Percentiles rank a stretch among this genome's conserved stretches.
Conservation (phyloP, 2,329 filamentous ascomycete genomes). For the Exserohilum turcica region DNA sequence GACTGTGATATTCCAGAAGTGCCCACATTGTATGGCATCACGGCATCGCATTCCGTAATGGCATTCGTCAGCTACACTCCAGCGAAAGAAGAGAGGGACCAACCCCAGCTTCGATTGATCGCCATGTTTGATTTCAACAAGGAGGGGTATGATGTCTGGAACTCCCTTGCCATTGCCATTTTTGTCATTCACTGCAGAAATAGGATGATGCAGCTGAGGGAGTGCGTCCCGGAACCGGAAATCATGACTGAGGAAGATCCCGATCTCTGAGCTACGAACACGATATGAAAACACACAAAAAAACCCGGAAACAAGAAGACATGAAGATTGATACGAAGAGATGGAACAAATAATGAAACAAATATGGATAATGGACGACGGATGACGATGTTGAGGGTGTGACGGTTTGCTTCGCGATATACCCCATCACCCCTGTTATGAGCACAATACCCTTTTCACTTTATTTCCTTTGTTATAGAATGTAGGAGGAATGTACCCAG, state of each 20-base stretch:
- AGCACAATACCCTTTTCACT: constrained; percentile 15
- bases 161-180: constrained; percentile 62
- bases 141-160: constrained; percentile 64
- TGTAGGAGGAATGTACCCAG: not conserved
- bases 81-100: constrained; percentile 32
- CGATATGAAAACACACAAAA: not conserved
- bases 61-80: constrained; percentile 58
- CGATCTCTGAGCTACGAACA: constrained; percentile 30
- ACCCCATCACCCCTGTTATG: constrained; percentile 28
- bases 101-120: constrained; percentile 49
- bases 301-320: not conserved
- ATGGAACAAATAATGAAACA: not conserved
- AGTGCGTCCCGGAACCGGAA: constrained; percentile 36
- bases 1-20: constrained; percentile 22
- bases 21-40: constrained; percentile 60
- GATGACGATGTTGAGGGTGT: constrained; percentile 5
- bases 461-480: constrained; percentile 8
- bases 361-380: constrained; percentile 3
- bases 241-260: constrained; percentile 30
- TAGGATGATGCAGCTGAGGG: constrained; percentile 54
- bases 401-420: constrained; percentile 25
- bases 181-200: constrained; percentile 60
- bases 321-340: constrained; percentile 4
- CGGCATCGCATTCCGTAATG: constrained; percentile 60
- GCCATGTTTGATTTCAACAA: constrained; percentile 61